Evolutionary conservation across 768 basidiomycete species (phyloP).

Genomic region (Podaxis sp.): DNA sequence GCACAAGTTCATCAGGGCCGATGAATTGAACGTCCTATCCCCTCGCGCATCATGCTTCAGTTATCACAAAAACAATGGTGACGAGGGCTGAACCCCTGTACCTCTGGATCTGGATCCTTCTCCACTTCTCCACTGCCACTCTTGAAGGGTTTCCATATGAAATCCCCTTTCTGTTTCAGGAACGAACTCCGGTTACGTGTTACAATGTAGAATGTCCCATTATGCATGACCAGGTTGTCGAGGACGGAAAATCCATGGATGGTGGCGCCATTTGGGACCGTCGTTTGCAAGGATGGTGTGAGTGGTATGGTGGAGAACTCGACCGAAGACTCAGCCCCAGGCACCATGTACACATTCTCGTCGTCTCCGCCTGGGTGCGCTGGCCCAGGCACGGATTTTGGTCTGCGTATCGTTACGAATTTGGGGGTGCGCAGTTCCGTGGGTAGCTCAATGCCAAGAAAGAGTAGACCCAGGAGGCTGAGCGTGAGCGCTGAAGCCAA

Average conservation of each 20-base stretch:
- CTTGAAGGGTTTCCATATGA: constrained; percentile 24
- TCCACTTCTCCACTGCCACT: constrained; percentile 18
- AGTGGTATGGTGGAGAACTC: not conserved
- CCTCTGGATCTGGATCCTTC: constrained; percentile 30
- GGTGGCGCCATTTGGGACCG: constrained; percentile 4
- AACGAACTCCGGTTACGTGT: constrained; percentile 37
- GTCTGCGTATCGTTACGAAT: not conserved
- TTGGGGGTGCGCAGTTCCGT: not conserved
- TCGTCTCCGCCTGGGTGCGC: not conserved
- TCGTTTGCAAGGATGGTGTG: not conserved
- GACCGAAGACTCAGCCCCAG: not conserved
- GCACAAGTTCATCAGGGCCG: constrained; percentile 17
- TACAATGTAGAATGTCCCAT: constrained; percentile 70
- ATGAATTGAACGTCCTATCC: constrained; percentile 28
- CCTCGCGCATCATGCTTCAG: not conserved
- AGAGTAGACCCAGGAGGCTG: constrained; percentile 1
- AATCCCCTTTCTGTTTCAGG: constrained; percentile 44
- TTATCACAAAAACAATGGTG: not conserved
- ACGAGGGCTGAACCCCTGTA: constrained; percentile 14
- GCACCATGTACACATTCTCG: not conserved
- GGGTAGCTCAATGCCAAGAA: constrained; percentile 10
- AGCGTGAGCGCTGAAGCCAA: not conserved
- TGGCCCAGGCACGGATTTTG: not conserved
- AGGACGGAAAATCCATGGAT: constrained; percentile 68
- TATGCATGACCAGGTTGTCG: constrained; percentile 68